Conservation (phyloP, 805 yeast genomes). For the Tetrapisispora arboricola region DNA sequence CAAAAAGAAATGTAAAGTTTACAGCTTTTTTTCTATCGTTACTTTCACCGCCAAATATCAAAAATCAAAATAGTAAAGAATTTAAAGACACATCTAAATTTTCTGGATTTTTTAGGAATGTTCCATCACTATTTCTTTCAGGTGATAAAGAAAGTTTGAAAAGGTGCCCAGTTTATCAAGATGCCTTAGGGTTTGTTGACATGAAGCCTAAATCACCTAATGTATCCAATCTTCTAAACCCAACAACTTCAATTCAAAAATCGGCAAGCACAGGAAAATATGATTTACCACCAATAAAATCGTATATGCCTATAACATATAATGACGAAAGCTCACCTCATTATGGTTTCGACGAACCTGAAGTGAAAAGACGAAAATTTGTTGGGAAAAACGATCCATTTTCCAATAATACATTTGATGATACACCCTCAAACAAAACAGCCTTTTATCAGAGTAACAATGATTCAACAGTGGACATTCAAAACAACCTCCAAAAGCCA, state of each 20-base stretch:
- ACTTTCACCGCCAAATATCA: neutral
- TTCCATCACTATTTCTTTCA: conserved; percentile 21
- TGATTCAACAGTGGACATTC: neutral
- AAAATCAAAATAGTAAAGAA: conserved; percentile 2
- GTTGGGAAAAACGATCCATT: no score
- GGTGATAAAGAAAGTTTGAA: conserved; percentile 27
- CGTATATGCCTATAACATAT: conserved; percentile 28
- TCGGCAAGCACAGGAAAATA: conserved; percentile 5
- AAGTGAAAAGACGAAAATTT: neutral
- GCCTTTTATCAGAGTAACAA: neutral
- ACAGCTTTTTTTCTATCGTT: conserved; percentile 35
- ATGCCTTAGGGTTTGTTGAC: conserved; percentile 23
- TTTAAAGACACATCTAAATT: conserved; percentile 10
- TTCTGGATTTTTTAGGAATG: conserved; percentile 25
- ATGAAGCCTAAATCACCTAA: neutral
- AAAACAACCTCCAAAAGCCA: neutral
- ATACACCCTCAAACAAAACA: neutral
- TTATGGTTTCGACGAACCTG: neutral
- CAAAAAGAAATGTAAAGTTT: conserved; percentile 59
- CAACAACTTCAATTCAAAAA: neutral
- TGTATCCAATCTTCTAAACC: neutral
- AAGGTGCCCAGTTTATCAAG: conserved; percentile 31
- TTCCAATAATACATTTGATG: neutral
- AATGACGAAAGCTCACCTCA: conserved; percentile 10
- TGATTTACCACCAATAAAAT: conserved; percentile 23